Base-by-base conservation (phyloP, 2,329 filamentous ascomycete species). In the Colletotrichum higginsianum region DNA sequence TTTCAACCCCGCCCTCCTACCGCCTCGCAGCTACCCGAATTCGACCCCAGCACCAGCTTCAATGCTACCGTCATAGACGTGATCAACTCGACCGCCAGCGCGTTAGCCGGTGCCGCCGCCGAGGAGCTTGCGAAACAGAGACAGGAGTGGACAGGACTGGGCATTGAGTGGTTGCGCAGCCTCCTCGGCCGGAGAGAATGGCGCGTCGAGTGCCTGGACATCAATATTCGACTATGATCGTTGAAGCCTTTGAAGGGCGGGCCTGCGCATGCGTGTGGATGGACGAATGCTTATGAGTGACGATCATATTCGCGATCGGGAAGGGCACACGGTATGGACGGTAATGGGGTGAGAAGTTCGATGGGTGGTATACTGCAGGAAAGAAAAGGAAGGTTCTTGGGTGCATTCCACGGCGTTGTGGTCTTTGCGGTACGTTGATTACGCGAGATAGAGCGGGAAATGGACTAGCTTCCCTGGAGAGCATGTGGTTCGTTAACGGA, bases 131-230 rank as follows among this genome's bases (percentile, higher is more conserved):
- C 84, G n/a, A 82, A 83, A 60, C 85, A 84, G 67, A 86, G 84
- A 69, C 85, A 87, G 8, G 92, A 92, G 81, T 93, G 93, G 90
- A 93, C 93, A 0, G 91, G 94, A 0, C 85, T 95, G 60, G 94
- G 94, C 0, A 86, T 96, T 67, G 95, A 97, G 81, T 98, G 95
- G 95, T 82, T 98, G 71, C 89, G 95, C 76, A 95, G 91, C 77
- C 82, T 97, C 61, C 82, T 98, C 61, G 95, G 95, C 4, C 90
- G 90, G 81, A 90, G 93, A 77, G 95, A 98, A 81, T 97, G 96
- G 94, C 90, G 93, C 76, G 89, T 99, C 74, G 94, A 96, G 68
- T 98, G 95, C 81, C 88, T 99, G 82, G 95, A 98, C 81, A 89
- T 98, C 40, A 91, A 95, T 77, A 90, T 98, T 64, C 87, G 94